Percentiles rank a stretch among this genome's conserved stretches.
phyloP scores from a whole-genome alignment of 768 basidiomycete species.

The Scleroderma citrinum region DNA sequence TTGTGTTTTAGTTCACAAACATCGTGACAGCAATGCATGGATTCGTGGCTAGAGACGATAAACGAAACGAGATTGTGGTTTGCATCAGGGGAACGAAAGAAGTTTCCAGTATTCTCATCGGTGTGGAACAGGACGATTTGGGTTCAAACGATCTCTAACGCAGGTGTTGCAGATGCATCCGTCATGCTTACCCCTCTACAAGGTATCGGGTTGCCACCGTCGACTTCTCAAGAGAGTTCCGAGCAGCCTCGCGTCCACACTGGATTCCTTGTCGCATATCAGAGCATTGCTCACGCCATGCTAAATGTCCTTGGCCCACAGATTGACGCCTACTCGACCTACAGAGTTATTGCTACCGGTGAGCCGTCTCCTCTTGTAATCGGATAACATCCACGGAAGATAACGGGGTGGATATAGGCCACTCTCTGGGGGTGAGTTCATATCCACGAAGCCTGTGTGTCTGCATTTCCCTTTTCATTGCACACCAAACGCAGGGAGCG shows the following conservation, averaged over 20 bases:
- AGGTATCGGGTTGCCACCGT: slow-evolving; percentile 22
- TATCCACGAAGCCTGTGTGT: background rate
- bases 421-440: slow-evolving; percentile 34
- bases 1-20: slow-evolving; percentile 33
- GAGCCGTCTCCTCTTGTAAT: slow-evolving; percentile 3
- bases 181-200: slow-evolving; percentile 16
- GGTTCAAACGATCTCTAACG: background rate
- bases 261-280: slow-evolving; percentile 33
- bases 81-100: slow-evolving; percentile 37
- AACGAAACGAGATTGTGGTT: slow-evolving; percentile 35
- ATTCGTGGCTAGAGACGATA: slow-evolving; percentile 41
- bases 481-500: slow-evolving; percentile 26
- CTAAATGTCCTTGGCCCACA: slow-evolving; percentile 25
- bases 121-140: slow-evolving; percentile 2
- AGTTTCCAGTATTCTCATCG: slow-evolving; percentile 11
- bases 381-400: background rate
- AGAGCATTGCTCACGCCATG: slow-evolving; percentile 26
- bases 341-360: slow-evolving; percentile 30
- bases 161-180: slow-evolving; percentile 13
- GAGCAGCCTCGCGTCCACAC: slow-evolving; percentile 27
- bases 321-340: slow-evolving; percentile 27
- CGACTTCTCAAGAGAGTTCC: background rate
- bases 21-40: slow-evolving; percentile 37
- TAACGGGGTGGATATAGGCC: slow-evolving; percentile 21
- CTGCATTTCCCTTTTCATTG: background rate